These are phyloP conservation scores for Pythium apleroticum DNA, from an alignment of 352 stramenopile species.

Conservation along the genomic window DNA sequence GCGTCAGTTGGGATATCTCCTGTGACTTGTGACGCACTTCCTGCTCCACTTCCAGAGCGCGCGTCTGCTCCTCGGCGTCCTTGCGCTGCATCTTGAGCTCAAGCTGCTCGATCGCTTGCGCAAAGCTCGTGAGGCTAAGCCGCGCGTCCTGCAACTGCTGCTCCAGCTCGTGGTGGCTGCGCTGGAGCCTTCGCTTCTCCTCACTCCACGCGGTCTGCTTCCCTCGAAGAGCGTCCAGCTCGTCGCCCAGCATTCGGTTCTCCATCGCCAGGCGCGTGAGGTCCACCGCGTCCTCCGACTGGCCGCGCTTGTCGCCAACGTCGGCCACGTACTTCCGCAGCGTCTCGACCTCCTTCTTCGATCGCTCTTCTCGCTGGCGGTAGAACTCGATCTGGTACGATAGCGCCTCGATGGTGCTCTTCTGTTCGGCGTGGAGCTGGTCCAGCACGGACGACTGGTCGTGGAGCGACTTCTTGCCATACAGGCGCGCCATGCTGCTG, in stretches of 20 bases:
- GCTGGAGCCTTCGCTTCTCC: constrained; percentile 44
- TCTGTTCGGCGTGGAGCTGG: constrained; percentile 77
- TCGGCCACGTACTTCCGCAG: constrained; percentile 36
- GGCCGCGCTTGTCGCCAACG: constrained; percentile 10
- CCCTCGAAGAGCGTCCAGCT: constrained; percentile 45
- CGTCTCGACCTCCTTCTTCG: constrained; percentile 61
- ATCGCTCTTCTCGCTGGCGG: constrained; percentile 67
- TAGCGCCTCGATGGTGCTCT: constrained; percentile 80
- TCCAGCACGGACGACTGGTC: constrained; percentile 58
- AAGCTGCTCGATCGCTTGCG: constrained; percentile 70
- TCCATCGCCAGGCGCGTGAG: constrained; percentile 52
- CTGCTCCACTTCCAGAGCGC: constrained; percentile 54
- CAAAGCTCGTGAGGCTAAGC: constrained; percentile 55
- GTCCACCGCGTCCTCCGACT: constrained; percentile 7
- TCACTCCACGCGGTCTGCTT: constrained; percentile 45
- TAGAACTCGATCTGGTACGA: constrained; percentile 80
- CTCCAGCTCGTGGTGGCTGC: constrained; percentile 50
- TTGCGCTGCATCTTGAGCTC: constrained; percentile 80
- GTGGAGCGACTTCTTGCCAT: constrained; percentile 16
- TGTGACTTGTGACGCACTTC: constrained; percentile 41
- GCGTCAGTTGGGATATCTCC: constrained; percentile 32
- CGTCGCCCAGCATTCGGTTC: constrained; percentile 57
- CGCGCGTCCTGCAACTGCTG: constrained; percentile 58
- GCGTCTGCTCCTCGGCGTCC: constrained; percentile 58
- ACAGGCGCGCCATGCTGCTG: constrained; percentile 1